phyloP scores from a whole-genome alignment of 2,329 filamentous ascomycete species.

The Monilinia fructicola region DNA sequence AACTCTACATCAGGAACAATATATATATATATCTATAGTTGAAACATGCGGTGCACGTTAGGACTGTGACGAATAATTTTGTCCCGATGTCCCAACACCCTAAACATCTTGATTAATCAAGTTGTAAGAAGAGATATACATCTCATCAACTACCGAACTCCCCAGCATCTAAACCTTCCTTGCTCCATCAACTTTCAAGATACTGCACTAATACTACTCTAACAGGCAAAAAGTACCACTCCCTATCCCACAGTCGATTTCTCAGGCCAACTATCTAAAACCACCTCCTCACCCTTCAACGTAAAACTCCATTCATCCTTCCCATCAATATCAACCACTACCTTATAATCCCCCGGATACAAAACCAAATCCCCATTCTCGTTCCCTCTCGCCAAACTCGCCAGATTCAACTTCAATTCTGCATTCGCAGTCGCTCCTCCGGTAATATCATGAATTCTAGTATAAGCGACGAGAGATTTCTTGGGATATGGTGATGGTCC shows the following conservation, averaged over 20 bases:
- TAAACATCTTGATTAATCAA: too few species aligned
- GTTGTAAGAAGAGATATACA: too few species aligned
- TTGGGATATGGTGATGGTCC: slow-evolving; percentile 52
- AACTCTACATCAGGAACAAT: too few species aligned
- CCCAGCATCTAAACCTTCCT: not conserved
- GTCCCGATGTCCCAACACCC: too few species aligned
- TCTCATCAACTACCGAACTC: too few species aligned
- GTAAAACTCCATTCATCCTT: slow-evolving; percentile 46
- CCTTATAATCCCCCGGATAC: slow-evolving; percentile 53
- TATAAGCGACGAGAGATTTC: slow-evolving; percentile 54
- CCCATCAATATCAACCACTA: slow-evolving; percentile 49
- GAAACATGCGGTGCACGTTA: too few species aligned
- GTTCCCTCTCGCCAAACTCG: slow-evolving; percentile 51
- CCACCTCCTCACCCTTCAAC: slow-evolving; percentile 46
- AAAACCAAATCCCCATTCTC: slow-evolving; percentile 51
- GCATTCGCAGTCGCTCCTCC: slow-evolving; percentile 40
- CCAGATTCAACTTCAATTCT: slow-evolving; percentile 48
- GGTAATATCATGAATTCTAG: slow-evolving; percentile 38
- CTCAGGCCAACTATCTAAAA: slow-evolving; percentile 43
- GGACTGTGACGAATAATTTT: too few species aligned
- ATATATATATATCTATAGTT: too few species aligned
- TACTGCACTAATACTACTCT: not conserved
- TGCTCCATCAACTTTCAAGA: not conserved
- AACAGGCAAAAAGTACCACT: not conserved
- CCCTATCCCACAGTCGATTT: not conserved